Evolutionary conservation across 2,329 filamentous ascomycete genomes (phyloP).

Genomic region (Zalaria sp.): DNA sequence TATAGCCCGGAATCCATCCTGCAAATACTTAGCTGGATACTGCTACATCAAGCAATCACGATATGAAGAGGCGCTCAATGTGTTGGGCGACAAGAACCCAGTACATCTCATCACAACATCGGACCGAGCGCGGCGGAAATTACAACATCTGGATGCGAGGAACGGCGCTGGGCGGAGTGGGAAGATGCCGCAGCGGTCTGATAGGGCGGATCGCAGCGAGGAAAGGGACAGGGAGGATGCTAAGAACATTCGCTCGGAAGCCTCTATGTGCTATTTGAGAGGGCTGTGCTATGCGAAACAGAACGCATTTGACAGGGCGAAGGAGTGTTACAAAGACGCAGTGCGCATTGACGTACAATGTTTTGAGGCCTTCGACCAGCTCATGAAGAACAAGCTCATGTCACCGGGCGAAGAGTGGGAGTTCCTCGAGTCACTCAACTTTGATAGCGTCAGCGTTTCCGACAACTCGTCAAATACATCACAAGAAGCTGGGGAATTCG

Average conservation of each 20-base stretch:
- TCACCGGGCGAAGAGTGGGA: conserved; percentile 78
- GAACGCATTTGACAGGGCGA: conserved; percentile 91
- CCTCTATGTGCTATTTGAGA: conserved; percentile 90
- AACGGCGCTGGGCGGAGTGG: conserved; percentile 34
- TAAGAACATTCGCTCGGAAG: conserved; percentile 73
- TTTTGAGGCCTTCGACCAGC: conserved; percentile 93
- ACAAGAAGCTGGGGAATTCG: conserved; percentile 85
- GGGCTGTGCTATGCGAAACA: conserved; percentile 93
- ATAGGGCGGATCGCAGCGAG: conserved; percentile 44
- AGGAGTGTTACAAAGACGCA: conserved; percentile 96
- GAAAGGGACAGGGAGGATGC: conserved; percentile 55
- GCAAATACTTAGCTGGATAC: conserved; percentile 83
- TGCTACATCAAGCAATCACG: conserved; percentile 87
- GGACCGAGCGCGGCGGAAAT: conserved; percentile 53
- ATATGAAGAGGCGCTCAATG: conserved; percentile 72
- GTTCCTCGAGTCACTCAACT: conserved; percentile 79
- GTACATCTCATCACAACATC: conserved; percentile 64
- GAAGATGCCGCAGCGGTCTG: conserved; percentile 26
- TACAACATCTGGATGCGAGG: conserved; percentile 47
- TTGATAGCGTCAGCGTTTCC: conserved; percentile 61
- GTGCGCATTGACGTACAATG: conserved; percentile 95
- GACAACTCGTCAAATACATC: conserved; percentile 49
- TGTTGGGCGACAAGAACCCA: conserved; percentile 90
- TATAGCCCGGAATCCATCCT: conserved; percentile 66
- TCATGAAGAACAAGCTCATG: conserved; percentile 94